These are phyloP conservation scores for Geotrichum australiense DNA, from an alignment of 1,139 yeast genomes.

Conservation along the genomic window DNA sequence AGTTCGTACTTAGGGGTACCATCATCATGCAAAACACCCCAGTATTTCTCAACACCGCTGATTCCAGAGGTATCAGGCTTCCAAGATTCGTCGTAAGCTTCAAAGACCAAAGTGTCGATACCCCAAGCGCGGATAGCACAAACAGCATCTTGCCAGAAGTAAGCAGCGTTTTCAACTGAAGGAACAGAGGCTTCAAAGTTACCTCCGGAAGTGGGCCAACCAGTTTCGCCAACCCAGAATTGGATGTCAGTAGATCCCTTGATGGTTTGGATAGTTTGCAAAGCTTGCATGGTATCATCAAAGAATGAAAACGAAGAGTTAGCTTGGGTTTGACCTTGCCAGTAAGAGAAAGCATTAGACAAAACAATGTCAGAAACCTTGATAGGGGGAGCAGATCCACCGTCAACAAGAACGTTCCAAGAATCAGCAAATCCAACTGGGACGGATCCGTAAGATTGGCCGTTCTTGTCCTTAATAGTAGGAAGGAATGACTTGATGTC, in stretches of 20 bases:
- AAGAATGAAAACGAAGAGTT: slow-evolving; percentile 86
- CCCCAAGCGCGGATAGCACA: slow-evolving; percentile 97
- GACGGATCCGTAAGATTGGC: slow-evolving; percentile 60
- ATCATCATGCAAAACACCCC: slow-evolving; percentile 78
- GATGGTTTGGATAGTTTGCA: slow-evolving; percentile 73
- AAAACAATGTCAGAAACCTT: slow-evolving; percentile 74
- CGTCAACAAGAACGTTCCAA: slow-evolving; percentile 87
- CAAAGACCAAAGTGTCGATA: slow-evolving; percentile 82
- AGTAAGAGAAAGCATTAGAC: slow-evolving; percentile 94
- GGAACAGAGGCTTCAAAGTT: slow-evolving; percentile 50
- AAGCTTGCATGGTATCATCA: slow-evolving; percentile 94
- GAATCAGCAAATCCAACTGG: slow-evolving; percentile 94
- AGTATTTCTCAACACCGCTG: slow-evolving; percentile 78
- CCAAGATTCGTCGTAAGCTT: slow-evolving; percentile 95
- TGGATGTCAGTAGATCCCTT: slow-evolving; percentile 79
- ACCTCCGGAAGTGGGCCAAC: slow-evolving; percentile 94
- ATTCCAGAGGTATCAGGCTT: slow-evolving; percentile 83
- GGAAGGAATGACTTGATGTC: slow-evolving; percentile 51
- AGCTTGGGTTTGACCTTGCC: slow-evolving; percentile 88
- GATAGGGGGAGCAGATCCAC: slow-evolving; percentile 60
- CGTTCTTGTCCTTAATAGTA: slow-evolving; percentile 67
- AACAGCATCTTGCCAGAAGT: slow-evolving; percentile 78
- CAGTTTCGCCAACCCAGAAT: slow-evolving; percentile 98
- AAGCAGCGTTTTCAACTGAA: slow-evolving; percentile 61
- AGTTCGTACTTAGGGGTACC: slow-evolving; percentile 33